Conservation (phyloP, 2,329 filamentous ascomycete species). For the Colletotrichum euphorbiae region DNA sequence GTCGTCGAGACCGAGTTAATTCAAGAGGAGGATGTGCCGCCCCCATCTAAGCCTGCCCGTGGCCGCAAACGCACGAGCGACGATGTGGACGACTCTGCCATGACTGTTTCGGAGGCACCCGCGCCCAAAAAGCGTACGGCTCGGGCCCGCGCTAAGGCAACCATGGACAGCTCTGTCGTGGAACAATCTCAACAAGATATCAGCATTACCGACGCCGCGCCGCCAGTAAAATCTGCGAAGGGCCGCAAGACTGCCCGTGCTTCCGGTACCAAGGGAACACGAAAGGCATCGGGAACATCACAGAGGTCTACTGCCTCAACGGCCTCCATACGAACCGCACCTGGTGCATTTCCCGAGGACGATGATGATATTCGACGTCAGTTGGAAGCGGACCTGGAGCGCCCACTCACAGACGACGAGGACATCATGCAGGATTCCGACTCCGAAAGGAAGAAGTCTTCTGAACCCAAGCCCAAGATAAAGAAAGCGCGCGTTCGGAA, state of each 20-base stretch:
- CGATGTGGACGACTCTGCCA: constrained; percentile 62
- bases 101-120: constrained; percentile 58
- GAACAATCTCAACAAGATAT: constrained; percentile 53
- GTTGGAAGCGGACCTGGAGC: constrained; percentile 73
- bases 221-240: constrained; percentile 47
- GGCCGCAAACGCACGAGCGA: constrained; percentile 75
- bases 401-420: constrained; percentile 66
- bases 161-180: constrained; percentile 52
- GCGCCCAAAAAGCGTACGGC: constrained; percentile 71
- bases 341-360: constrained; percentile 59
- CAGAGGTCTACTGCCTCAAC: constrained; percentile 59
- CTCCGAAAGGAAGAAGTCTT: constrained; percentile 53
- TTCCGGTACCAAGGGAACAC: constrained; percentile 53
- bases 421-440: constrained; percentile 60
- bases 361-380: constrained; percentile 76
- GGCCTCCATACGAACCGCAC: constrained; percentile 50
- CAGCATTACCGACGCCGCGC: constrained; percentile 53
- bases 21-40: constrained; percentile 50
- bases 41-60: constrained; percentile 56
- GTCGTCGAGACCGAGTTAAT: constrained; percentile 45
- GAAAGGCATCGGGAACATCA: constrained; percentile 48
- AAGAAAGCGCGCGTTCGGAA: constrained; percentile 46
- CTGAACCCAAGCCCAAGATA: constrained; percentile 47
- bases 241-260: constrained; percentile 58
- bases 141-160: constrained; percentile 61